These are phyloP conservation scores for Cyberlindnera euphorbiae DNA, from an alignment of 805 yeast genomes.

Conservation along the genomic window DNA sequence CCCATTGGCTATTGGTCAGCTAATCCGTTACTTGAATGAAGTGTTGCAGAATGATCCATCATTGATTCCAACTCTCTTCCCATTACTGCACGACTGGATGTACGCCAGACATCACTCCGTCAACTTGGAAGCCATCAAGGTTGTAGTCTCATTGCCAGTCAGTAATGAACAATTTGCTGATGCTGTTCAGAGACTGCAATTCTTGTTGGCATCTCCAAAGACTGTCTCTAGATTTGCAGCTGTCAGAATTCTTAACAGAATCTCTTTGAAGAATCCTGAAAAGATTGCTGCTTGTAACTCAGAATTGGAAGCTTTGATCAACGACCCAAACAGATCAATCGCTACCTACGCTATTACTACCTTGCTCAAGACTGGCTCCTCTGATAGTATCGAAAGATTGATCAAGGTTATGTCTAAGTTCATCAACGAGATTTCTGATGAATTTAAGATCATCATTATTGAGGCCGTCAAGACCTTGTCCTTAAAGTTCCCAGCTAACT, in stretches of 20 bases:
- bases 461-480: slow-evolving; percentile 93
- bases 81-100: slow-evolving; percentile 64
- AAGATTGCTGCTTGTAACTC: slow-evolving; percentile 72
- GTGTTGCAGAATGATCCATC: slow-evolving; percentile 69
- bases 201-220: slow-evolving; percentile 79
- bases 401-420: slow-evolving; percentile 82
- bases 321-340: slow-evolving; percentile 84
- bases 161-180: slow-evolving; percentile 60
- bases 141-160: slow-evolving; percentile 36
- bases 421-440: slow-evolving; percentile 93
- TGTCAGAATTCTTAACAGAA: slow-evolving; percentile 79
- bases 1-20: slow-evolving; percentile 79
- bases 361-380: slow-evolving; percentile 88
- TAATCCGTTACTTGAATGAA: slow-evolving; percentile 76
- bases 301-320: slow-evolving; percentile 82
- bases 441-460: slow-evolving; percentile 88
- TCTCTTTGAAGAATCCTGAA: slow-evolving; percentile 78
- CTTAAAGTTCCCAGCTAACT: slow-evolving; percentile 87
- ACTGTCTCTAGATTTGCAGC: slow-evolving; percentile 91
- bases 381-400: slow-evolving; percentile 82
- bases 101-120: slow-evolving; percentile 84
- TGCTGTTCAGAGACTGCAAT: slow-evolving; percentile 71
- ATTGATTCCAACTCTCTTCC: slow-evolving; percentile 50
- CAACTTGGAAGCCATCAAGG: slow-evolving; percentile 85
- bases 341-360: slow-evolving; percentile 98